Base-by-base conservation (phyloP, 1,284 basidiomycete genomes). In the Irpex sp. region DNA sequence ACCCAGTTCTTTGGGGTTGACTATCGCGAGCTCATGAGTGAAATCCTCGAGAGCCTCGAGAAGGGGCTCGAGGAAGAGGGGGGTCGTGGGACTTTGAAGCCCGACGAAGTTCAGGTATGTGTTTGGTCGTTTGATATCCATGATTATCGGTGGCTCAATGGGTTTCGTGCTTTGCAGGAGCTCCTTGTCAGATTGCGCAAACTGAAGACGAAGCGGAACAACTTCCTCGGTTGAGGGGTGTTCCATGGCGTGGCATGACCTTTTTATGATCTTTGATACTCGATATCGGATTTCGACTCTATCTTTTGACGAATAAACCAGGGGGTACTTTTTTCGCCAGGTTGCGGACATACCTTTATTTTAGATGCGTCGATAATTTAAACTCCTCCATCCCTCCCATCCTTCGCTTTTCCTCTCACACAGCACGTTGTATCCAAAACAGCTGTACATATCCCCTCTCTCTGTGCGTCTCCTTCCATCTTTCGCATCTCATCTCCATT, bases 1-100 rank as follows among this genome's bases (percentile, higher is more conserved):
- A 88, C 88, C 33, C 83, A 89, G 74, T 93, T 93, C 79, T 93
- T 93, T 73, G 91, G 91, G 13, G 92, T 92, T 54, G 82, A 90
- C 72, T 92, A 93, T 70, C 82, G 85, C 33, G 88, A 89, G 60
- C 76, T 93, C 62, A 86, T 93, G 65, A 81, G 79, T 54, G 88
- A 92, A 69, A 84, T 93, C 21, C 74, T 93, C 66, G 89, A 91
- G 65, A 91, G 87, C 64, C 87, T 93, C 68, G 91, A 93, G 74
- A 83, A 78, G 64, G 89, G 89, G 55, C 78, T 93, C 53, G 84
- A 89, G 69, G 83, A 88, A 67, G 90, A 92, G 71, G 74, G 80
- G 58, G 81, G 78, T 50, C 78, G 79, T 57, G 91, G 90, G 21
- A 85, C 82, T 0, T 72, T 93, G 67, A 77, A 81, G 61, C 81